A percentile compares a stretch with the other conserved stretches of the same genome.
phyloP scores from a whole-genome alignment of 2,329 filamentous ascomycete species.

The Lecanicillium sp. region DNA sequence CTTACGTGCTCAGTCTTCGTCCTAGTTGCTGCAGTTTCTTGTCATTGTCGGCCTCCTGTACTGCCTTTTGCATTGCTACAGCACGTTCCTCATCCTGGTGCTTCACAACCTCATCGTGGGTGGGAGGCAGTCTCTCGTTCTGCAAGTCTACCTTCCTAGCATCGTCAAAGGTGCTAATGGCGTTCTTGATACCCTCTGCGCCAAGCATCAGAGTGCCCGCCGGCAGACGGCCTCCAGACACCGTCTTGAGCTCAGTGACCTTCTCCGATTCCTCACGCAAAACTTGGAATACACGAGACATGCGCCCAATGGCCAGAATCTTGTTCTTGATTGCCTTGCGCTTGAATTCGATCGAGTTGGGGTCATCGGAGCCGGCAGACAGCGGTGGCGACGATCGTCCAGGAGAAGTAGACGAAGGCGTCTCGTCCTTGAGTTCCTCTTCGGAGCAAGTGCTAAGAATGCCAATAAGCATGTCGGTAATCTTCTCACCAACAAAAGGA shows the following conservation, averaged over 20 bases:
- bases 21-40: slow-evolving; percentile 78
- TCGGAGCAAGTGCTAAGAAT: slow-evolving; percentile 99
- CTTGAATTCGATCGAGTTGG: slow-evolving; percentile 88
- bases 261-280: slow-evolving; percentile 93
- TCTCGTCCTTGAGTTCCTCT: slow-evolving; percentile 87
- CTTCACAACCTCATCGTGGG: slow-evolving; percentile 80
- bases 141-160: slow-evolving; percentile 93
- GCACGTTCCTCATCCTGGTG: slow-evolving; percentile 74
- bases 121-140: slow-evolving; percentile 90
- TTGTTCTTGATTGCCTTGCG: slow-evolving; percentile 98
- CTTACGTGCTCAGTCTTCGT: slow-evolving; percentile 93
- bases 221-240: slow-evolving; percentile 82
- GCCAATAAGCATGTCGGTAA: slow-evolving; percentile 98
- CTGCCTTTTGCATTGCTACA: slow-evolving; percentile 77
- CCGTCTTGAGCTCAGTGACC: slow-evolving; percentile 96
- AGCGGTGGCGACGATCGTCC: slow-evolving; percentile 68
- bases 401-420: slow-evolving; percentile 59
- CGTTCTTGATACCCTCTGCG: slow-evolving; percentile 96
- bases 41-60: slow-evolving; percentile 86
- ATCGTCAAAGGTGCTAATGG: slow-evolving; percentile 94
- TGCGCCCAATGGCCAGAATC: slow-evolving; percentile 90
- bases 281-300: slow-evolving; percentile 97
- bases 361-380: slow-evolving; percentile 45
- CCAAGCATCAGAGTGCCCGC: slow-evolving; percentile 96
- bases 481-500: slow-evolving; percentile 97